A percentile compares a stretch with the other conserved stretches of the same genome.
These are phyloP conservation scores for Pezicula radicicola DNA, from an alignment of 2,329 filamentous ascomycete genomes.

Conservation along the genomic window DNA sequence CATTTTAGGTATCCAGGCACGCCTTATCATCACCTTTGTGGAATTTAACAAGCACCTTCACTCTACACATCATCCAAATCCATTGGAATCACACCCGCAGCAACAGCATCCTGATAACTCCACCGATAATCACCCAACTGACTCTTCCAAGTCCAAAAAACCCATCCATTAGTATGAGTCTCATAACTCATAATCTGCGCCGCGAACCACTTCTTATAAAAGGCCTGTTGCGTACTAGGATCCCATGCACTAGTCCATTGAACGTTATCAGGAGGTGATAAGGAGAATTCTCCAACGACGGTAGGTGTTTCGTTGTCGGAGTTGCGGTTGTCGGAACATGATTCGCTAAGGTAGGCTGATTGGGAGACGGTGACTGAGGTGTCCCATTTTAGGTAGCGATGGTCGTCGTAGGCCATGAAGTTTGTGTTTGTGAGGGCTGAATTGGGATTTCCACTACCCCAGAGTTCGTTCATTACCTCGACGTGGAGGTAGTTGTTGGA, in stretches of 20 bases:
- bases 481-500: constrained; percentile 47
- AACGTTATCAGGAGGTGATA: constrained; percentile 47
- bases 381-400: constrained; percentile 54
- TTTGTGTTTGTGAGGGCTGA: constrained; percentile 38
- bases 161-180: constrained; percentile 45
- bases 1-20: too few species aligned
- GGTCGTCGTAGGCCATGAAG: constrained; percentile 50
- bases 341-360: constrained; percentile 45
- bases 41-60: too few species aligned
- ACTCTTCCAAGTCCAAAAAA: constrained; percentile 61
- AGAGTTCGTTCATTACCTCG: constrained; percentile 48
- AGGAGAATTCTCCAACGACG: constrained; percentile 57
- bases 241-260: constrained; percentile 43
- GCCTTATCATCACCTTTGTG: too few species aligned
- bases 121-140: constrained; percentile 45
- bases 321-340: constrained; percentile 46
- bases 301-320: constrained; percentile 33
- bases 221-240: constrained; percentile 35
- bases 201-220: constrained; percentile 55
- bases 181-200: constrained; percentile 55
- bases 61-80: too few species aligned
- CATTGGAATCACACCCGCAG: constrained; percentile 34
- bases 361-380: constrained; percentile 38
- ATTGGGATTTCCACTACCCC: constrained; percentile 54
- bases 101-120: constrained; percentile 43